phyloP scores from a whole-genome alignment of 257 asterid species.

The Solanum commersonii region DNA sequence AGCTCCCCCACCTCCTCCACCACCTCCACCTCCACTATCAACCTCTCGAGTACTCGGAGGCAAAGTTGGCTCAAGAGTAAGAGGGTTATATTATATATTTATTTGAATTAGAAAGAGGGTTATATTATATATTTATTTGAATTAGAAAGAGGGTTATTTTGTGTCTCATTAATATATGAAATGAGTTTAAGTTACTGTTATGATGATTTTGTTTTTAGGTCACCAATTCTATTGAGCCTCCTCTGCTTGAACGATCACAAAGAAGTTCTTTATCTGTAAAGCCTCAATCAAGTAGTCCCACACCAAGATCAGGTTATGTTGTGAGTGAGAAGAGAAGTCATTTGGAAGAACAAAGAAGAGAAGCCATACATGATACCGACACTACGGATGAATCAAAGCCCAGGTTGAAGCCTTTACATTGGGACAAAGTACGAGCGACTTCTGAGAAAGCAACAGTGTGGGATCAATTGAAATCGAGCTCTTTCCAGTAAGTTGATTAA shows the following conservation, averaged over 20 bases:
- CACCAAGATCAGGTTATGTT: slow-evolving; percentile 10
- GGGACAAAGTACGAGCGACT: slow-evolving; percentile 14
- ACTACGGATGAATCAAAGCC: slow-evolving; percentile 50
- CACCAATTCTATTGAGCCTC: background rate
- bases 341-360: slow-evolving; percentile 13
- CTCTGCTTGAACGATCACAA: background rate
- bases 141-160: background rate
- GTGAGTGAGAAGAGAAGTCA: slow-evolving; percentile 13
- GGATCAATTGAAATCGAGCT: slow-evolving; percentile 11
- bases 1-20: slow-evolving; percentile 12
- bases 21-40: slow-evolving; percentile 27
- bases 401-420: slow-evolving; percentile 8
- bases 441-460: slow-evolving; percentile 8
- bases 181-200: background rate
- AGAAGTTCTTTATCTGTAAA: slow-evolving; percentile 8
- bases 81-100: background rate
- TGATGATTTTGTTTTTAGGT: background rate
- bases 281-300: slow-evolving; percentile 21
- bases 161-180: background rate
- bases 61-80: background rate
- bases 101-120: background rate
- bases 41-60: slow-evolving; percentile 13
- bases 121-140: background rate
- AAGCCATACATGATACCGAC: slow-evolving; percentile 26
- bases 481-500: slow-evolving; percentile 5